Base-by-base conservation (phyloP, 352 stramenopile species). In the Phytophthora megakarya region DNA sequence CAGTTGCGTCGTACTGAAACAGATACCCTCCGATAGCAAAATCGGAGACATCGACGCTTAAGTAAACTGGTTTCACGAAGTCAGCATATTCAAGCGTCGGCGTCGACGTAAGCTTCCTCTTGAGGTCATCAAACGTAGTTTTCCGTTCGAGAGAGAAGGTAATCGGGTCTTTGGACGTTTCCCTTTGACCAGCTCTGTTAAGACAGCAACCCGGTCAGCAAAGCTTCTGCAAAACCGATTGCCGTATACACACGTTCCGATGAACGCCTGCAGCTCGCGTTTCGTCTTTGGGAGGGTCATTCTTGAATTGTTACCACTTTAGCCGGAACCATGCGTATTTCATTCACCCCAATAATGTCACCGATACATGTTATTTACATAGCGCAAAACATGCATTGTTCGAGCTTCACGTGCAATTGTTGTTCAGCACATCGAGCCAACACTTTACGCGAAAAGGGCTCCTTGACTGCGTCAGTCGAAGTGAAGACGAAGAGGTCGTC, bases 401-500 rank as follows among this genome's bases (percentile, higher is more conserved):
- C 26, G 10, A 40, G 25, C 26, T 52, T 40, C 12, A 52, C n/a
- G n/a, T 42, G 40, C 2, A 52, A 10, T 16, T 37, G 33, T 16
- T 60, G 8, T 5, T 60, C n/a, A 3, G 12, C 7, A 21, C 18
- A 25, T 1, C 44, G 44, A 8, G 37, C 15, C 5, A 51, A 16
- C 0, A 38, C 44, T 16, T 51, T 51, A 5, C 16, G 23, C 16
- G 5, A 38, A 9, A 3, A 16, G 7, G 11, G 8, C 5, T 8
- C 5, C 9, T 9, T 9, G 26, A 32, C 26, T 32, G 26, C 9
- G n/a, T n/a, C n/a, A n/a, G n/a, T n/a, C n/a, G n/a, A n/a, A n/a
- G 53, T 61, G 13, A 61, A 61, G 6, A 53, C 16, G 32, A 53
- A 61, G 3, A 61, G 21, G 19, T 38, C 43, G 16, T 59, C 46